Conservation (phyloP, 2,329 filamentous ascomycete genomes). For the Penicillium sp. region DNA sequence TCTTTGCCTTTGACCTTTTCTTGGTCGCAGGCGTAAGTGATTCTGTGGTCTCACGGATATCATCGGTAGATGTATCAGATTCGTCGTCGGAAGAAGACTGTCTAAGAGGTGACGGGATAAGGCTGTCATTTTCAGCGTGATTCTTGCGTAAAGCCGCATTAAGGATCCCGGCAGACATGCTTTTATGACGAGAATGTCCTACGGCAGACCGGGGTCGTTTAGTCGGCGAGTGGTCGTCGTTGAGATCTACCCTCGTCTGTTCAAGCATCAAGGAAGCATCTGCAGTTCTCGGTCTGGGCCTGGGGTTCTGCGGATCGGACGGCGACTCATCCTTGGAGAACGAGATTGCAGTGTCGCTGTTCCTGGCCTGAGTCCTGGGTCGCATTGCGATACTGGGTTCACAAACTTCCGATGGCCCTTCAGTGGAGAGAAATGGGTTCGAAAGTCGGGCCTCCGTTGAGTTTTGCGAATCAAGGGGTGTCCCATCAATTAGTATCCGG, state of each 20-base stretch:
- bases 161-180: conserved; percentile 35
- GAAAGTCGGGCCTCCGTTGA: conserved; percentile 37
- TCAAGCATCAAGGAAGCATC: conserved; percentile 44
- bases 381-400: conserved; percentile 73
- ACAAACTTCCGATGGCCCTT: conserved; percentile 83
- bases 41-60: conserved; percentile 28
- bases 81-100: conserved; percentile 36
- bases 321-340: conserved; percentile 62
- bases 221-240: conserved; percentile 26
- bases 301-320: conserved; percentile 32
- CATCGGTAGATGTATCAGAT: conserved; percentile 37
- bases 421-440: conserved; percentile 79
- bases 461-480: conserved; percentile 13
- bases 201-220: conserved; percentile 50
- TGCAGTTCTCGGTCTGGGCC: conserved; percentile 50
- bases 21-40: conserved; percentile 34
- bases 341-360: conserved; percentile 54
- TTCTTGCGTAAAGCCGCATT: conserved; percentile 31
- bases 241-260: conserved; percentile 24
- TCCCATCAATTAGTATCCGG: conserved; percentile 24
- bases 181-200: conserved; percentile 39
- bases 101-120: conserved; percentile 30
- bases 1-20: conserved; percentile 44
- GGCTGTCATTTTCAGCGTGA: conserved; percentile 25
- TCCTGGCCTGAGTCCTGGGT: conserved; percentile 73